These are phyloP conservation scores for Boletus reticuloceps DNA, from an alignment of 768 basidiomycete genomes.

Conservation along the genomic window DNA sequence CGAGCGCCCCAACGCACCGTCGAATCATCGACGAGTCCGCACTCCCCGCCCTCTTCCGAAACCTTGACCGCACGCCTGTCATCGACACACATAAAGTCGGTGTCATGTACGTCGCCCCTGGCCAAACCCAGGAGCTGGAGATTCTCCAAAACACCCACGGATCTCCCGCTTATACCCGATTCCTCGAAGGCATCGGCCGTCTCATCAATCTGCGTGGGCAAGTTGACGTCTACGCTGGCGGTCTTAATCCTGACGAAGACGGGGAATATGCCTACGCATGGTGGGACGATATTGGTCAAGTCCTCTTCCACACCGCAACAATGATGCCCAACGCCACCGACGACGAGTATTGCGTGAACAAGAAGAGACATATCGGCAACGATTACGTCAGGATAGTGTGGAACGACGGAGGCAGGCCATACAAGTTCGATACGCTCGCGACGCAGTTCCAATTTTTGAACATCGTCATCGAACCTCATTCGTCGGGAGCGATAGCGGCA, in stretches of 20 bases:
- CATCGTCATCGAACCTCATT: constrained; percentile 94
- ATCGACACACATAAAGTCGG: constrained; percentile 98
- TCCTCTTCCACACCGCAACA: constrained; percentile 93
- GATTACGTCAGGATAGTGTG: constrained; percentile 95
- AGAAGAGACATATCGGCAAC: constrained; percentile 96
- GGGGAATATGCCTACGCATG: constrained; percentile 98
- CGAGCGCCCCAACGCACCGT: constrained; percentile 38
- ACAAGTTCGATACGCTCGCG: constrained; percentile 85
- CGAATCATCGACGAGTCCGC: constrained; percentile 53
- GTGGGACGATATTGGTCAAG: constrained; percentile 98
- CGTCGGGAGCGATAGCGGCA: constrained; percentile 77
- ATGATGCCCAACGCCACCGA: constrained; percentile 84
- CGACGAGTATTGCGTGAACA: constrained; percentile 73
- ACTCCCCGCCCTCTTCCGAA: constrained; percentile 57
- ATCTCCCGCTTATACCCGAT: constrained; percentile 91
- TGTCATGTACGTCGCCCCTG: constrained; percentile 92
- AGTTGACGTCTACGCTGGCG: constrained; percentile 89
- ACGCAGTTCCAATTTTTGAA: constrained; percentile 98
- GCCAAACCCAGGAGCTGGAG: constrained; percentile 79
- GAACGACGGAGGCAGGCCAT: constrained; percentile 93
- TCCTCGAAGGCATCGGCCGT: constrained; percentile 85
- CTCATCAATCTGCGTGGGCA: constrained; percentile 88
- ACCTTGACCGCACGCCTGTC: constrained; percentile 83
- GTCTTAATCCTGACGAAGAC: constrained; percentile 86
- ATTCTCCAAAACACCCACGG: constrained; percentile 90